Percentiles rank a stretch among this genome's conserved stretches.
Conservation (phyloP, 2,329 filamentous ascomycete species). For the Botrytis squamosa region DNA sequence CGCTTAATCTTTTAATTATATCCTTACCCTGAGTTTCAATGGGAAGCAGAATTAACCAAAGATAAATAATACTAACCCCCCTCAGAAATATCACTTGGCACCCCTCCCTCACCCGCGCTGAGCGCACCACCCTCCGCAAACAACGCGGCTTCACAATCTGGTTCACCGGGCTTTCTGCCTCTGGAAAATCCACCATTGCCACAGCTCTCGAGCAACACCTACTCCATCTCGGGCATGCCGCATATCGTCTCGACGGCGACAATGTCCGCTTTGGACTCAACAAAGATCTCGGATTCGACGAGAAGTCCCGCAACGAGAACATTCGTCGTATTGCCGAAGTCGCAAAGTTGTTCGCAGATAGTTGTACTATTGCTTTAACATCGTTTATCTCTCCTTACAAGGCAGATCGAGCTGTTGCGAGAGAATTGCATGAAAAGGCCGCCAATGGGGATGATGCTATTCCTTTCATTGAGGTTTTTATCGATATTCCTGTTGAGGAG, state of each 20-base stretch:
- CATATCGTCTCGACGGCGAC: constrained; percentile 96
- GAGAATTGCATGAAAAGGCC: constrained; percentile 69
- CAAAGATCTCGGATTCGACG: constrained; percentile 94
- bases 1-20: neutral
- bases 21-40: neutral
- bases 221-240: constrained; percentile 75
- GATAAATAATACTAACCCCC: constrained; percentile 2
- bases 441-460: constrained; percentile 61
- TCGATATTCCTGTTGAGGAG: constrained; percentile 87
- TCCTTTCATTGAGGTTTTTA: constrained; percentile 89
- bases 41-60: neutral
- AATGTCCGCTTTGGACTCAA: constrained; percentile 98
- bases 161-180: constrained; percentile 95
- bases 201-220: constrained; percentile 97
- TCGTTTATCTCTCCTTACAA: constrained; percentile 97
- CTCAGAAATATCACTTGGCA: constrained; percentile 88
- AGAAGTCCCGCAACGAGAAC: constrained; percentile 94
- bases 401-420: constrained; percentile 78
- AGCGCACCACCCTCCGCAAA: constrained; percentile 72
- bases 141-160: constrained; percentile 94
- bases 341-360: constrained; percentile 94
- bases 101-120: constrained; percentile 69
- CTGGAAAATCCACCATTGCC: constrained; percentile 95
- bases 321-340: constrained; percentile 91
- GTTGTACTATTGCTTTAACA: constrained; percentile 81